Percentiles rank a stretch among this genome's conserved stretches.
phyloP scores from a whole-genome alignment of 352 stramenopile genomes.

The Discostella stelligera region DNA sequence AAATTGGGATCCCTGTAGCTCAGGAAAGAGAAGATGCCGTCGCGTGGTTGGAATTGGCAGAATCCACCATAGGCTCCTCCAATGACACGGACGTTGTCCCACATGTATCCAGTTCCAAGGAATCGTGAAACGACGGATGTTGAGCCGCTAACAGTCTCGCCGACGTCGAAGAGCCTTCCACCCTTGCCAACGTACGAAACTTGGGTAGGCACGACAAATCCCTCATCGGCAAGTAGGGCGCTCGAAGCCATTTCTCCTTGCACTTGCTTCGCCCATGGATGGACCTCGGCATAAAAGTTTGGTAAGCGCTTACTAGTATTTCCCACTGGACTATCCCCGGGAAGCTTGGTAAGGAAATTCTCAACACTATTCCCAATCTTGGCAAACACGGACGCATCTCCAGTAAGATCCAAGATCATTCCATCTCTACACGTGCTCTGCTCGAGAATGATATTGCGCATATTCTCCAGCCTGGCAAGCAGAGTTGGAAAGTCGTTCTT shows the following conservation, averaged over 20 bases:
- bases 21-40: constrained; percentile 82
- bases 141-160: constrained; percentile 72
- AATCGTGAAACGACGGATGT: constrained; percentile 74
- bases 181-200: constrained; percentile 87
- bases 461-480: constrained; percentile 77
- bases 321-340: constrained; percentile 51
- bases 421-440: constrained; percentile 68
- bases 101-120: constrained; percentile 84
- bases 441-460: constrained; percentile 78
- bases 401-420: constrained; percentile 86
- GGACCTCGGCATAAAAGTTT: constrained; percentile 70
- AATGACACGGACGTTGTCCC: constrained; percentile 86
- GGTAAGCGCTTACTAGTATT: constrained; percentile 55
- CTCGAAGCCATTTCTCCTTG: constrained; percentile 73
- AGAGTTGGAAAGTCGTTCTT: constrained; percentile 85
- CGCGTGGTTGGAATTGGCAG: constrained; percentile 80
- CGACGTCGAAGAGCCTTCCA: constrained; percentile 77
- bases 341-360: constrained; percentile 74
- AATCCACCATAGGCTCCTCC: constrained; percentile 87
- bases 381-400: constrained; percentile 73
- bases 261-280: constrained; percentile 72
- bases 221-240: constrained; percentile 70
- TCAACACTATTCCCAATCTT: constrained; percentile 68
- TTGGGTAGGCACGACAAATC: constrained; percentile 86
- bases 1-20: constrained; percentile 87